A percentile compares a stretch with the other conserved stretches of the same genome.
phyloP scores from a whole-genome alignment of 140 eudicot species.

The Eryngium alpinum region DNA sequence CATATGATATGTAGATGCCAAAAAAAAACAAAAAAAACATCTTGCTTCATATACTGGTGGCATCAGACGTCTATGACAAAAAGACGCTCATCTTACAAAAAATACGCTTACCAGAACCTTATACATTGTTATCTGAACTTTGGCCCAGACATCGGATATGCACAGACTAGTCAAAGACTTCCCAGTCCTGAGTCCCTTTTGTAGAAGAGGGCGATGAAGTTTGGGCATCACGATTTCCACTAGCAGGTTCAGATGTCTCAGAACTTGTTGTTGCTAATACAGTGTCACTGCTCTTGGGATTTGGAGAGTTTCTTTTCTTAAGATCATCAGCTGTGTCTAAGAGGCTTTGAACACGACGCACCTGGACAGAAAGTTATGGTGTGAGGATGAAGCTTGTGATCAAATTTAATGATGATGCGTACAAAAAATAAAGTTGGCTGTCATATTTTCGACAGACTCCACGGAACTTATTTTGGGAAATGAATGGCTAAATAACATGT shows the following conservation, averaged over 20 bases:
- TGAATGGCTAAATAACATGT: not conserved
- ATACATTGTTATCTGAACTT: not conserved
- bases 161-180: conserved; percentile 42
- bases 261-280: conserved; percentile 27
- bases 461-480: not conserved
- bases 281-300: conserved; percentile 5
- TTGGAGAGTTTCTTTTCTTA: conserved; percentile 49
- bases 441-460: not conserved
- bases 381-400: not conserved
- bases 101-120: conserved; percentile 3
- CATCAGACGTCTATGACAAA: not conserved
- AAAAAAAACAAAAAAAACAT: not conserved
- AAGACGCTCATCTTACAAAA: not conserved
- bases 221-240: conserved; percentile 14
- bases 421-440: not conserved
- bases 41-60: not conserved
- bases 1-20: not conserved
- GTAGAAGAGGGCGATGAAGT: conserved; percentile 41
- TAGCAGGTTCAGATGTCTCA: conserved; percentile 28
- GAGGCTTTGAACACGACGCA: conserved; percentile 73
- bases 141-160: conserved; percentile 2
- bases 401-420: not conserved
- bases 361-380: conserved; percentile 33
- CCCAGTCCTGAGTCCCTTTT: conserved; percentile 60
- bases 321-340: conserved; percentile 61